These are phyloP conservation scores for Euphorbia tirucalli DNA, from an alignment of 345 rosid genomes.

Conservation along the genomic window DNA sequence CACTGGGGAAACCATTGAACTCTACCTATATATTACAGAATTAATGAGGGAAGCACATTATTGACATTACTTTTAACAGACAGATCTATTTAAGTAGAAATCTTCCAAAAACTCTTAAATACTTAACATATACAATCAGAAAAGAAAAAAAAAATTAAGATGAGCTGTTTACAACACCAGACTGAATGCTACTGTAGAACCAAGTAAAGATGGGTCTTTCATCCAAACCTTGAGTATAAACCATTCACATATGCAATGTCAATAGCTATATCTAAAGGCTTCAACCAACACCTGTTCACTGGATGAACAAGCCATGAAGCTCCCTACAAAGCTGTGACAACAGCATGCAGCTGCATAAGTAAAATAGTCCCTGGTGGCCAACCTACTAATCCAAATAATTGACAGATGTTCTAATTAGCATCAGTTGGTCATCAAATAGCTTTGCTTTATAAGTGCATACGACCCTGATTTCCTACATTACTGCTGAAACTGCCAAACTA, in stretches of 20 bases:
- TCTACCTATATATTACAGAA: conserved; percentile 42
- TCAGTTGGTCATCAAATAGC: no score
- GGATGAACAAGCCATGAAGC: neutral
- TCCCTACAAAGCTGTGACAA: neutral
- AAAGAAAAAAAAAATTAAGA: neutral
- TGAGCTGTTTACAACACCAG: neutral
- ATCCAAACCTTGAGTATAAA: neutral
- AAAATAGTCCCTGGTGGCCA: neutral
- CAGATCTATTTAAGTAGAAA: neutral
- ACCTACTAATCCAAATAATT: neutral
- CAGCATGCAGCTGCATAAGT: neutral
- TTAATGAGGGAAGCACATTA: neutral
- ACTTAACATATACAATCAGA: neutral
- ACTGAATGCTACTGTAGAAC: neutral
- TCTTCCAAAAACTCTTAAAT: neutral
- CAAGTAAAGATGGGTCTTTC: neutral
- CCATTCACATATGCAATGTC: neutral
- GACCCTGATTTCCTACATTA: no score
- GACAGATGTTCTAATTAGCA: no score
- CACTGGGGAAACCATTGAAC: conserved; percentile 39
- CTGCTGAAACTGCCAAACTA: no score
- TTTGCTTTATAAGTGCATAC: no score
- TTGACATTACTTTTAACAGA: conserved; percentile 5
- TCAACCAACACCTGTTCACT: neutral
- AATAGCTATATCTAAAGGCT: neutral